Conservation (phyloP, 2,329 filamentous ascomycete species). For the Cryphonectria naterciae region DNA sequence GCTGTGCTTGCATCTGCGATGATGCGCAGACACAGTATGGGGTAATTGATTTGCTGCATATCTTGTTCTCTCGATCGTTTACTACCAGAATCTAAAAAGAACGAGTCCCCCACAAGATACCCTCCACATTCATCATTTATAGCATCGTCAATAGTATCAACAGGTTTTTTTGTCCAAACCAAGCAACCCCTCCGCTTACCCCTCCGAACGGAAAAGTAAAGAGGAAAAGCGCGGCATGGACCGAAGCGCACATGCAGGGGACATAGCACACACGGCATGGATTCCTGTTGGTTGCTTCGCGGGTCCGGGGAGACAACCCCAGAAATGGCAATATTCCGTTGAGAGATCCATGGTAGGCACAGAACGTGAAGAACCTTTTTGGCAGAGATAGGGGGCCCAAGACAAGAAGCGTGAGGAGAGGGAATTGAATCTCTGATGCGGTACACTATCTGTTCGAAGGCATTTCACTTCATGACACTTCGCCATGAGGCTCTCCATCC, state of each 20-base stretch:
- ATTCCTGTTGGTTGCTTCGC: constrained; percentile 13
- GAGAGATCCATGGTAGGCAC: background rate
- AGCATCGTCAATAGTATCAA: background rate
- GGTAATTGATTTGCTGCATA: background rate
- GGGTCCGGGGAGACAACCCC: background rate
- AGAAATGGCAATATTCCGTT: background rate
- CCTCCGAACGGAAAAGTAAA: background rate
- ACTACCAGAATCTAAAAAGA: background rate
- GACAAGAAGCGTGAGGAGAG: background rate
- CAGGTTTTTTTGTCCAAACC: background rate
- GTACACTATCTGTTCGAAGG: background rate
- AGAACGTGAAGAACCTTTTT: background rate
- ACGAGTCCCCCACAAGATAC: background rate
- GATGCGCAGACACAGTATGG: background rate
- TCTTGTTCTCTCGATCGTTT: background rate
- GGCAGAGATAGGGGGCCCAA: background rate
- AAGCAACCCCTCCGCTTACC: background rate
- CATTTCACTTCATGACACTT: background rate
- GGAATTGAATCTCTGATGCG: background rate
- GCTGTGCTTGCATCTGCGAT: constrained; percentile 6
- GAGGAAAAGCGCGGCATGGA: constrained; percentile 5
- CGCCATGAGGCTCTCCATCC: background rate
- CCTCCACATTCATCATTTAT: background rate
- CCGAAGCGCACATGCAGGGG: constrained; percentile 14
- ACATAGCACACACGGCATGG: constrained; percentile 17